Base-by-base conservation (phyloP, 2,329 filamentous ascomycete genomes). In the Hymenoscyphus infarciens region DNA sequence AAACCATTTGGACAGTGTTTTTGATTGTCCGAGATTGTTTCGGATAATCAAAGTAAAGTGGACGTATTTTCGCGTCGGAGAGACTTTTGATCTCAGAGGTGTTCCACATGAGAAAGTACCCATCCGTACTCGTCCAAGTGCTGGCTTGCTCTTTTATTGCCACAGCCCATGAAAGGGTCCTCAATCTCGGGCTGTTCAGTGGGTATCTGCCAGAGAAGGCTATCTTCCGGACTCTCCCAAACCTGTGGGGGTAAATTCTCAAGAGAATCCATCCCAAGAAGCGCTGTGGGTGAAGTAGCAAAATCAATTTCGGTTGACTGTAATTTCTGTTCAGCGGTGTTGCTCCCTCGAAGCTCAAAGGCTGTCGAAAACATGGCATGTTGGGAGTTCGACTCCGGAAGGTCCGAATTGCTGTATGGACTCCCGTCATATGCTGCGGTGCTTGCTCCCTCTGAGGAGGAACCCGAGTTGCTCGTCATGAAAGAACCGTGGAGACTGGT, bases 131-230 rank as follows among this genome's bases (percentile, higher is more conserved):
- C 64, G n/a, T 66, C 64, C 16, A 65, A 57, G 8, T 62, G 25
- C 13, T 67, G 66, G 39, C 42, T 63, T 38, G 58, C 62, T 42
- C 39, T 61, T 35, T 66, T 64, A 16, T 59, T 64, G 27, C 60
- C 60, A 62, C 66, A 67, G 2, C 66, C 66, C 66, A 67, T 67
- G 33, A 67, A 67, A 2, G 66, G 66, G 52, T 66, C 63, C 15
- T 63, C 63, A n/a, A 31, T 59, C 56, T 49, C 38, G 38, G 33
- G 27, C 19, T 35, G 42, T 56, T 53, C 42, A 27, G 31, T 22
- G n/a, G 38, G 27, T 22, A 16, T 19, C 42, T 31, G 45, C 22
- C 52, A 39, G n/a, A n/a, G 16, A n/a, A 22, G 11, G 10, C 22
- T 55, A 27, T 29, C 33, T n/a, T 10, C 35, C 15, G 56, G 10